Evolutionary conservation across 352 stramenopile genomes (phyloP), one percentile per base, ranked within the genome.

Genomic region (Saprolegnia diclina): DNA sequence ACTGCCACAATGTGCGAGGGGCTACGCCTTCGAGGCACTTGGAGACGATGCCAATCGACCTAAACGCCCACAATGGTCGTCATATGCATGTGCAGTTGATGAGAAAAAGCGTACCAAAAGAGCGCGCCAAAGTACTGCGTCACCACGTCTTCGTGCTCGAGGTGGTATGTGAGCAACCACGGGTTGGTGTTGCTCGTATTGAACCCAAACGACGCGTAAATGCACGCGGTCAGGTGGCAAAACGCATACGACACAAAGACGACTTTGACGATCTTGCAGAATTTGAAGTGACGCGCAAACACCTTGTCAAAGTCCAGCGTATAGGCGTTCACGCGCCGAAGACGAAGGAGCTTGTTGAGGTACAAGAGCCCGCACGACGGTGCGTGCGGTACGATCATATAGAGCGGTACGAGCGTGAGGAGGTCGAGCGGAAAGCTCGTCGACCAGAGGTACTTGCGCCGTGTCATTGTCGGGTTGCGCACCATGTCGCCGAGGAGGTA

Each of bases 401-500:
- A 87, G 14, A 85, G 67, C 21, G 82, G 82, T 5, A 77, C 54
- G 3, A 90, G 65, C 37, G 77, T 78, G 14, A 82, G 10, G 19
- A 88, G 7, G 64, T 89, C 82, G 19, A 87, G 35, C 16, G 77
- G 64, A 26, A 89, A 90, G 11, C 67, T 79, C 55, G 57, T 52
- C 13, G 82, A 90, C 26, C 69, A 74, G 0, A 89, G 65, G 73
- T 90, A 90, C 57, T 89, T 89, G 37, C 73, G 62, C n/a, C 80
- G 71, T 9, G 80, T 85, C 29, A 85, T 87, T 24, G 73, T 26
- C 19, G 75, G 77, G 65, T 88, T 81, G 9, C 81, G 81, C 35
- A 91, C 72, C 35, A 91, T 73, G 45, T 89, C 85, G 54, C 83
- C 83, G 42, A 84, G 75, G 53, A 89, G 77, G 63, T 90, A 91